Evolutionary conservation across 805 yeast species (phyloP), one percentile per base, ranked within the genome.

Genomic region (Yamadazyma nakazawae): DNA sequence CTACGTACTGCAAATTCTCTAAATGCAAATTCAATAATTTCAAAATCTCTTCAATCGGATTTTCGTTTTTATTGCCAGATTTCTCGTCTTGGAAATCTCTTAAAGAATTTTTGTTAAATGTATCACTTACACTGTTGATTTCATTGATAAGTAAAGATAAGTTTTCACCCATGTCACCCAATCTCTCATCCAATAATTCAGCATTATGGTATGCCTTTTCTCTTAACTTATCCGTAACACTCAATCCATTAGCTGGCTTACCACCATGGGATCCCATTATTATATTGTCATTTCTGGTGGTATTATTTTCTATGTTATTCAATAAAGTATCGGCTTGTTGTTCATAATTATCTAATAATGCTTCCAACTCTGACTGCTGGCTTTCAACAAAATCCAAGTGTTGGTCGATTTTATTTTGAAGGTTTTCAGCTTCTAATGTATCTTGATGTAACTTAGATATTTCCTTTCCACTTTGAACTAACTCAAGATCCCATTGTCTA

Each of bases 321-420:
- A 80, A 63, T 31, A 80, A 58, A 6, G 68, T 60, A 51, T 82
- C 86, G 2, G 84, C 82, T 60, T 85, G 89, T 52, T 70, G 75
- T 64, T 94, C 98, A 59, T 91, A 91, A 51, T 84, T 84, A 53
- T 85, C 85, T 52, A 94, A 76, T 56, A 92, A 76, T 13, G 78
- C 73, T 49, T 92, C 99, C 41, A 94, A 71, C 58, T 92, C 98
- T 48, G 87, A 88, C 61, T 94, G 99, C 63, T 94, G 98, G 55
- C 85, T 84, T 59, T 86, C 94, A 42, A 94, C 85, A 59, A 90
- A 92, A 35, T 82, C 72, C 46, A 94, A 72, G 34, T 90, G 85
- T 63, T 90, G 97, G 55, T 94, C 98, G 40, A 94, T 84, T 55
- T 85, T 86, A 37, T 75, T 73, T 61, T 92, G 97, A 43, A 87